phyloP scores from a whole-genome alignment of 179 eudicot genomes.

The Beta corolliflora region DNA sequence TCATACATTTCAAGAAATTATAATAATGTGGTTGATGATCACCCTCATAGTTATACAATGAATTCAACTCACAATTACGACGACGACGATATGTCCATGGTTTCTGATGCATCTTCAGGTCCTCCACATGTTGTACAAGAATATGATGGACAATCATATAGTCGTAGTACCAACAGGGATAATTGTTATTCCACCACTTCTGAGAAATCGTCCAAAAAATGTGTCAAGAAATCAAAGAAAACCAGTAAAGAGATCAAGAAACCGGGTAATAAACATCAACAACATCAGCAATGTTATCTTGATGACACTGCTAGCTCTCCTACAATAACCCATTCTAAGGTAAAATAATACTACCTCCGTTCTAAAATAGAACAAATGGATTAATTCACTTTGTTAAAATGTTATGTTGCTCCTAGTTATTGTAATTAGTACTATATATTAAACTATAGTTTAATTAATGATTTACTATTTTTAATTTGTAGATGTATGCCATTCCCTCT shows the following conservation, averaged over 20 bases:
- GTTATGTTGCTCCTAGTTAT: too few species aligned
- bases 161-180: not conserved
- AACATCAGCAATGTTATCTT: slow-evolving; percentile 37
- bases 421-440: too few species aligned
- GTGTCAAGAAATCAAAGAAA: slow-evolving; percentile 22
- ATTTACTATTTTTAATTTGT: not conserved
- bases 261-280: slow-evolving; percentile 10
- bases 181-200: not conserved
- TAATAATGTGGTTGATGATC: not conserved
- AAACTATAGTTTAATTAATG: not conserved
- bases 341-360: not conserved
- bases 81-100: slow-evolving; percentile 68
- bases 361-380: too few species aligned
- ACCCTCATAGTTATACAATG: slow-evolving; percentile 15
- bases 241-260: slow-evolving; percentile 7
- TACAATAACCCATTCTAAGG: slow-evolving; percentile 47
- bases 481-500: slow-evolving; percentile 36
- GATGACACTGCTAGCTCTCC: slow-evolving; percentile 93
- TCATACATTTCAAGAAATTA: slow-evolving; percentile 37
- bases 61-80: slow-evolving; percentile 21
- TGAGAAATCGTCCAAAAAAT: slow-evolving; percentile 16
- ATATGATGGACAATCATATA: slow-evolving; percentile 20
- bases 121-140: slow-evolving; percentile 51
- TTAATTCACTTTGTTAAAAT: not conserved
- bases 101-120: slow-evolving; percentile 87